Evolutionary conservation across 2,329 filamentous ascomycete species (phyloP), one percentile per base, ranked within the genome.

Genomic region (Cytospora chrysosperma): DNA sequence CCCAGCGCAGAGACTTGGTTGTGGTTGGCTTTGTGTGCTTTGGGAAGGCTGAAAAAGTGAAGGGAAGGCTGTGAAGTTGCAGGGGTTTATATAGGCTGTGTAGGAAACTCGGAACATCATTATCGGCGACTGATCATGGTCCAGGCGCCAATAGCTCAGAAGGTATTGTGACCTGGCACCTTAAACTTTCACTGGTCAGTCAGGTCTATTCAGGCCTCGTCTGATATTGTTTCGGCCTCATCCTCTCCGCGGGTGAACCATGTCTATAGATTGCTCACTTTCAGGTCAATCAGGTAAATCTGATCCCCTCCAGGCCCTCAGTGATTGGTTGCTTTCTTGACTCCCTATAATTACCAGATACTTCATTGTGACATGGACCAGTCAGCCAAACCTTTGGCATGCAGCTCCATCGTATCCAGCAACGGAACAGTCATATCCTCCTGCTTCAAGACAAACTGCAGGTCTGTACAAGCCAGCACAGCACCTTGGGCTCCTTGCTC

Each of bases 351-450:
- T 19, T n/a, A 26, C 2, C 7, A 27, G 2, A 12, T 15, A n/a
- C n/a, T 8, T 53, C 47, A 59, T 26, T 26, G 43, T n/a, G 49
- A 34, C 21, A 65, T n/a, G 4, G 57, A 49, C 60, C 63, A 65
- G 4, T 65, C 63, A 13, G 65, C 65, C 17, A 67, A 34, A 4
- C 60, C 65, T 52, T 68, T 59, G 2, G 66, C 62, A 53, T 68
- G 67, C 17, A 65, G 54, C 53, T 68, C 67, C 49, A 67, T 60
- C 0, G 67, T 67, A 24, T 69, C 67, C 27, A 69, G 56, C 15
- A 69, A 24, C 2, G 64, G 66, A 3, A 65, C 61, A 1, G 40
- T 15, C 3, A 65, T 47, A 47, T 67, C 57, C 54, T 67, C 61
- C 49, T 55, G 61, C 54, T 61, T 61, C 34, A 68, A 30, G 28